A percentile compares a stretch with the other conserved stretches of the same genome.
Conservation (phyloP, 805 yeast species). For the Saccharomycopsis capsularis region DNA sequence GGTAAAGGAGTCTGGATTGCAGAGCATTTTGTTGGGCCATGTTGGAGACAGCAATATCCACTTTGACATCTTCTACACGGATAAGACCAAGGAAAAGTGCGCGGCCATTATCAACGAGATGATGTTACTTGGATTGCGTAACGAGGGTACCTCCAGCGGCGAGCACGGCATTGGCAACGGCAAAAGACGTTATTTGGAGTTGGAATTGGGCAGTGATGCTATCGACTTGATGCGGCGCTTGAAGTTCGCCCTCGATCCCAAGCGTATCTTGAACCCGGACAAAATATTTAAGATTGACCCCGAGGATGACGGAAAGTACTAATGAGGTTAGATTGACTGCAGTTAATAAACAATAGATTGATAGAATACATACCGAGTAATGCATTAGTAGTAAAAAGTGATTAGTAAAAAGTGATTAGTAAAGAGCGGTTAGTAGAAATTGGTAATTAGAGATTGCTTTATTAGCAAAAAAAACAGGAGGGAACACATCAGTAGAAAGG, state of each 20-base stretch:
- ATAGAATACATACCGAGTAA: neutral
- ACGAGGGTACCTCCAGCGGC: slow-evolving; percentile 80
- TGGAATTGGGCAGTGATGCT: slow-evolving; percentile 61
- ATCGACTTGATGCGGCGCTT: slow-evolving; percentile 65
- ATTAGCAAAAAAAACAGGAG: too few relatives aligned
- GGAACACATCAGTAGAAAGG: too few relatives aligned
- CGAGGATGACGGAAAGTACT: slow-evolving; percentile 2
- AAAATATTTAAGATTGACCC: slow-evolving; percentile 72
- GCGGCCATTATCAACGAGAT: slow-evolving; percentile 47
- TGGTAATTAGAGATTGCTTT: too few relatives aligned
- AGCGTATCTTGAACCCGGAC: slow-evolving; percentile 67
- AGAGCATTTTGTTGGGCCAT: slow-evolving; percentile 64
- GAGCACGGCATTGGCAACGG: slow-evolving; percentile 84
- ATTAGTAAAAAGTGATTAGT: too few relatives aligned
- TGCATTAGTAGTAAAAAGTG: too few relatives aligned
- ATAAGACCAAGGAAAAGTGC: slow-evolving; percentile 41
- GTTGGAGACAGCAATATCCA: slow-evolving; percentile 82
- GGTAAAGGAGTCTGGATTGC: slow-evolving; percentile 43
- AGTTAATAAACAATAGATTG: too few relatives aligned
- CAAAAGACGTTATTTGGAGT: slow-evolving; percentile 50
- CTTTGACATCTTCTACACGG: slow-evolving; percentile 52
- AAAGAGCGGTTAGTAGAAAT: too few relatives aligned
- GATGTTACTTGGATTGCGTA: too few relatives aligned
- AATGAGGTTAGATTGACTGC: neutral
- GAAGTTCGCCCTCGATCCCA: slow-evolving; percentile 68